Percentiles rank a stretch among this genome's conserved stretches.
These are phyloP conservation scores for Ophioceras dolichostomum DNA, from an alignment of 2,329 filamentous ascomycete species.

Conservation along the genomic window DNA sequence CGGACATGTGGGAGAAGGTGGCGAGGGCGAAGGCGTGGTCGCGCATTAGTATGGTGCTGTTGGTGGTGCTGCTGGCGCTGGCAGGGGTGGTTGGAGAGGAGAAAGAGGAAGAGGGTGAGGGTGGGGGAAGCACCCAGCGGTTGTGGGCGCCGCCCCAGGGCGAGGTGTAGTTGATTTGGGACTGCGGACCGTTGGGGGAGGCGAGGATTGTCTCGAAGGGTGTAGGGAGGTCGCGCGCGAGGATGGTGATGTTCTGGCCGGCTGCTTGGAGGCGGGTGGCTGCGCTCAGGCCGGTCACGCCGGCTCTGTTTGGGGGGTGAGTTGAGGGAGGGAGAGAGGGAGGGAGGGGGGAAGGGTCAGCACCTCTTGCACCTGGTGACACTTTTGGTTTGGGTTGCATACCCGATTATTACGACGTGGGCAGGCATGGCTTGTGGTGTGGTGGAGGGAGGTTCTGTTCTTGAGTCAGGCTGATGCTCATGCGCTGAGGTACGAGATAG, in stretches of 20 bases:
- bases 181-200: too few species aligned
- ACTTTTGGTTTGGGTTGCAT: too few species aligned
- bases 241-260: slow-evolving; percentile 25
- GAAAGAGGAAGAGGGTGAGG: slow-evolving; percentile 6
- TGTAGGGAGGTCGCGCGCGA: slow-evolving; percentile 33
- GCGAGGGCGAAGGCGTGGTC: slow-evolving; percentile 29
- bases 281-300: slow-evolving; percentile 37
- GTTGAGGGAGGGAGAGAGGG: not conserved
- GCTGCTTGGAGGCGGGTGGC: slow-evolving; percentile 31
- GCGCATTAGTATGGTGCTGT: slow-evolving; percentile 11
- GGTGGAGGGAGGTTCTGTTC: not conserved
- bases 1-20: slow-evolving; percentile 29
- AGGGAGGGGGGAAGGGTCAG: not conserved
- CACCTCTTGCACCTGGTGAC: too few species aligned
- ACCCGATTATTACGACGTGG: slow-evolving; percentile 1
- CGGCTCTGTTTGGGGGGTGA: slow-evolving; percentile 25
- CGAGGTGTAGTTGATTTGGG: slow-evolving; percentile 39
- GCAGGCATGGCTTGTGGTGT: not conserved
- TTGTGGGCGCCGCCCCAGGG: slow-evolving; percentile 47
- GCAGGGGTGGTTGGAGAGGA: too few species aligned
- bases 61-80: slow-evolving; percentile 8
- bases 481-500: too few species aligned
- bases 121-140: slow-evolving; percentile 31
- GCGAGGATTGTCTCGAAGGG: slow-evolving; percentile 32
- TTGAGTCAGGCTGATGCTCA: too few species aligned